Percentiles rank a stretch among this genome's conserved stretches.
Conservation (phyloP, 1,284 basidiomycete species). For the Boletus mariae region DNA sequence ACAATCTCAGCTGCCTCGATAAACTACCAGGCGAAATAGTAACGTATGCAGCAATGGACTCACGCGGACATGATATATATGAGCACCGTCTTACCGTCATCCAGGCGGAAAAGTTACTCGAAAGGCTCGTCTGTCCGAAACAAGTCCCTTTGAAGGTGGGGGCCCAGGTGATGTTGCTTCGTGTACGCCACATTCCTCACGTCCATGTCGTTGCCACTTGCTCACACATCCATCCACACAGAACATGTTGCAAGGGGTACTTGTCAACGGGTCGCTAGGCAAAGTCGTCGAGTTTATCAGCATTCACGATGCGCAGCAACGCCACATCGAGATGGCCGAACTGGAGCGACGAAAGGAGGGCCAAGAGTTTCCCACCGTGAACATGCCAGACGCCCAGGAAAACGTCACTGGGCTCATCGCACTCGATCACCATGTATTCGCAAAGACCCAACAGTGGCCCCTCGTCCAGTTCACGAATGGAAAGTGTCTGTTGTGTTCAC, state of each 20-base stretch:
- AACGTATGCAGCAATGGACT: constrained; percentile 27
- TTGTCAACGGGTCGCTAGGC: constrained; percentile 91
- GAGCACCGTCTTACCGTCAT: constrained; percentile 11
- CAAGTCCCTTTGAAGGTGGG: constrained; percentile 32
- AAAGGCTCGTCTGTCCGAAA: constrained; percentile 32
- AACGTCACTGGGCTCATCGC: constrained; percentile 19
- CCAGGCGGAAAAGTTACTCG: constrained; percentile 28
- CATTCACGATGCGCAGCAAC: constrained; percentile 41
- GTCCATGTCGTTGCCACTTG: neutral
- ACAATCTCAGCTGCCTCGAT: constrained; percentile 20
- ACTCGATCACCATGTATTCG: constrained; percentile 23
- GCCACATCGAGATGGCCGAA: constrained; percentile 40
- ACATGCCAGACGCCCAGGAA: constrained; percentile 13
- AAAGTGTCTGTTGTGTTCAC: constrained; percentile 42
- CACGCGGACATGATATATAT: constrained; percentile 25
- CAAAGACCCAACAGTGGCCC: constrained; percentile 43
- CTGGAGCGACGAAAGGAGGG: constrained; percentile 18
- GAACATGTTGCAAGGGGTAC: constrained; percentile 48
- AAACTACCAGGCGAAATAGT: constrained; percentile 14
- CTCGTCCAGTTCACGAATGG: constrained; percentile 52
- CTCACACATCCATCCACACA: constrained; percentile 20
- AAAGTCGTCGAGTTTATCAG: constrained; percentile 63
- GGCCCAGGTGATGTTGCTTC: constrained; percentile 75
- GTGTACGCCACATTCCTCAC: constrained; percentile 33
- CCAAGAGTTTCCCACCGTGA: constrained; percentile 1